Evolutionary conservation across 805 yeast genomes (phyloP).

Genomic region (Ogataea sp.): DNA sequence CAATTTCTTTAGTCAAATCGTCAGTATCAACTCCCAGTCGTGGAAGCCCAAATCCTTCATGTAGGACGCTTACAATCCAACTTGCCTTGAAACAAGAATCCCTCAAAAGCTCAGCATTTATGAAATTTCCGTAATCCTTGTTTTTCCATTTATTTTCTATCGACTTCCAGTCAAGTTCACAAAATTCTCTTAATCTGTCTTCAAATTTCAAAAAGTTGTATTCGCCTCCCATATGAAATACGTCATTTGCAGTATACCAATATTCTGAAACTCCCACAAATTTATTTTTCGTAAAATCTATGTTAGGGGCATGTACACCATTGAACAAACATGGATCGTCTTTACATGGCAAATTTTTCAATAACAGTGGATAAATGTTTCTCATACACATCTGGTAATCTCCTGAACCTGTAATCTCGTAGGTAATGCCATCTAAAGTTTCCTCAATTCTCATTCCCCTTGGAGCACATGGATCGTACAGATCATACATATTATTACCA

Average conservation of each 20-base stretch:
- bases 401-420: constrained; percentile 66
- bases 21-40: constrained; percentile 47
- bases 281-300: constrained; percentile 70
- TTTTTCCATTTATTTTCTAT: constrained; percentile 38
- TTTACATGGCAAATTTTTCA: constrained; percentile 73
- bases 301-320: constrained; percentile 89
- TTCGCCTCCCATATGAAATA: constrained; percentile 82
- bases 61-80: constrained; percentile 86
- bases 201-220: constrained; percentile 70
- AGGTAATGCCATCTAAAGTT: constrained; percentile 36
- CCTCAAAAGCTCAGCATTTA: constrained; percentile 48
- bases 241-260: constrained; percentile 95
- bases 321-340: constrained; percentile 90
- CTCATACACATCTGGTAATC: constrained; percentile 66
- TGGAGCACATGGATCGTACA: constrained; percentile 80
- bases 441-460: constrained; percentile 44
- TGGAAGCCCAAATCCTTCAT: constrained; percentile 90
- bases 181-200: constrained; percentile 57
- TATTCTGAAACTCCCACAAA: constrained; percentile 94
- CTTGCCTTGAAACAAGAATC: constrained; percentile 91
- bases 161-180: constrained; percentile 66
- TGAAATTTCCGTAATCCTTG: constrained; percentile 50
- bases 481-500: constrained; percentile 36
- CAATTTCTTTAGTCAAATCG: constrained; percentile 17
- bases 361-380: constrained; percentile 65